A percentile compares a stretch with the other conserved stretches of the same genome.
Evolutionary conservation across 805 yeast species (phyloP).

Genomic region (Scheffersomyces amazonensis): DNA sequence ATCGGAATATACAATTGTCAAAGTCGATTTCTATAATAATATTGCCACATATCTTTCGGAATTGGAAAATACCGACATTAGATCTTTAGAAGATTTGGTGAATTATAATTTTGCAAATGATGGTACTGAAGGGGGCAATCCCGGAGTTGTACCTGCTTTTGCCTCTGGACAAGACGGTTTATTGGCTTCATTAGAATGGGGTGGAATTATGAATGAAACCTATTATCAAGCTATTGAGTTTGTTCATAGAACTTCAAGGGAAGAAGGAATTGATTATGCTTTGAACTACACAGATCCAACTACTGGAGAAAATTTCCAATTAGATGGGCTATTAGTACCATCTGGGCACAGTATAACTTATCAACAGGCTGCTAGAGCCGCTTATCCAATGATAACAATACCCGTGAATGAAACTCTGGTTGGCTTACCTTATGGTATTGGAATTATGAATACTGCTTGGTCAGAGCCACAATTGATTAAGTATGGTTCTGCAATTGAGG

Average conservation of each 20-base stretch:
- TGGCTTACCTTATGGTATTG: slow-evolving; percentile 23
- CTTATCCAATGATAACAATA: slow-evolving; percentile 22
- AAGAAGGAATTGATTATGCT: slow-evolving; percentile 27
- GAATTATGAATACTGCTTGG: slow-evolving; percentile 25
- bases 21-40: slow-evolving; percentile 23
- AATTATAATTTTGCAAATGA: slow-evolving; percentile 16
- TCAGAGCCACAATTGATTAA: slow-evolving; percentile 21
- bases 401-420: slow-evolving; percentile 17
- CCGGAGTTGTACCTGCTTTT: slow-evolving; percentile 19
- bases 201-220: slow-evolving; percentile 21
- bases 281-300: slow-evolving; percentile 20
- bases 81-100: slow-evolving; percentile 20
- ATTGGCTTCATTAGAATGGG: slow-evolving; percentile 20
- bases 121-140: slow-evolving; percentile 23
- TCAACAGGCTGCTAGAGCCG: slow-evolving; percentile 27
- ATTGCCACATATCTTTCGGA: slow-evolving; percentile 18
- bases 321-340: slow-evolving; percentile 11
- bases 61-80: slow-evolving; percentile 18
- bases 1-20: slow-evolving; percentile 25
- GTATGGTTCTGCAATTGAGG: slow-evolving; percentile 26
- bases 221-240: slow-evolving; percentile 25
- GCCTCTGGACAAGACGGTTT: slow-evolving; percentile 24
- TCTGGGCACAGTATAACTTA: slow-evolving; percentile 17
- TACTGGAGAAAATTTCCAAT: slow-evolving; percentile 18
- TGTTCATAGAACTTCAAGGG: slow-evolving; percentile 21